Evolutionary conservation across 306 rosid genomes (phyloP).

Genomic region (Malus asiatica): DNA sequence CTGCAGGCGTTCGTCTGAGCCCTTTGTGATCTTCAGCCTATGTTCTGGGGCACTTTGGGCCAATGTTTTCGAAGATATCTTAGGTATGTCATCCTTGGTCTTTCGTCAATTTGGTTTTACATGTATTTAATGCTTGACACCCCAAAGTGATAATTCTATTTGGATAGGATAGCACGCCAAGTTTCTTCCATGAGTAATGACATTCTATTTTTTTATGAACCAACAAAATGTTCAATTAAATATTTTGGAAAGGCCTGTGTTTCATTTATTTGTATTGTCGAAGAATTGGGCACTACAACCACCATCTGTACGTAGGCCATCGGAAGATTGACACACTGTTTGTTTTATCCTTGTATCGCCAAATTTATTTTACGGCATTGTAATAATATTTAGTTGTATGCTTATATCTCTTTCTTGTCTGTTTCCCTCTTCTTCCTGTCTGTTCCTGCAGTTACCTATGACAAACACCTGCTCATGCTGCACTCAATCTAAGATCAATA

Average conservation of each 20-base stretch:
- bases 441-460: conserved; percentile 39
- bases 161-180: not conserved
- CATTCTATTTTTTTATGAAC: not conserved
- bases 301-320: not conserved
- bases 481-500: conserved; percentile 39
- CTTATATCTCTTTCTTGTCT: not conserved
- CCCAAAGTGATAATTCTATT: not conserved
- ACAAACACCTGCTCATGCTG: conserved; percentile 64
- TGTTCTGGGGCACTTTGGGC: conserved; percentile 86
- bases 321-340: not conserved
- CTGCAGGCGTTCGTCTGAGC: conserved; percentile 67
- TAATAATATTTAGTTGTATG: not conserved
- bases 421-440: not conserved
- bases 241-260: not conserved
- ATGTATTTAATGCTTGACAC: not conserved
- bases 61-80: conserved; percentile 44
- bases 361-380: not conserved
- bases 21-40: conserved; percentile 76
- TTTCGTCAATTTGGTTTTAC: not conserved
- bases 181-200: not conserved
- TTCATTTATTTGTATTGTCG: not conserved
- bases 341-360: not conserved
- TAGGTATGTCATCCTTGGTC: conserved; percentile 43
- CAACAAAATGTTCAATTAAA: not conserved
- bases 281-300: not conserved